These are phyloP conservation scores for Acacia concinna DNA, from an alignment of 331 rosid genomes.

Conservation along the genomic window DNA sequence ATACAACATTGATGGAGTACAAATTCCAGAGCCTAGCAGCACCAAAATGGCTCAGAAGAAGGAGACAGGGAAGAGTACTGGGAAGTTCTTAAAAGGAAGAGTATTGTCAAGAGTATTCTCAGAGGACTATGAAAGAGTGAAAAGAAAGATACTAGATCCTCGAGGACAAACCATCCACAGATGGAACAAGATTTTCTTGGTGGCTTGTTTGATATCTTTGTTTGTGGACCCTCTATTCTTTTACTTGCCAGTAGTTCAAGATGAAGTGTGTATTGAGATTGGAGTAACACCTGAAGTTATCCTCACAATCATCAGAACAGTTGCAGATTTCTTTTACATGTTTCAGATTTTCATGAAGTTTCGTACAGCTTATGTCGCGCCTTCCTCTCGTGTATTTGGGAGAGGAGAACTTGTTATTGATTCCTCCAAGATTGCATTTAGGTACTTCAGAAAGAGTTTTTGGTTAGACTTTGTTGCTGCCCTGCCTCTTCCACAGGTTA, in stretches of 20 bases:
- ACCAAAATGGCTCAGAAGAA: slow-evolving; percentile 37
- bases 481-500: slow-evolving; percentile 85
- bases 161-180: slow-evolving; percentile 57
- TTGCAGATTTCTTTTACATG: slow-evolving; percentile 69
- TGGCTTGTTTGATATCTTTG: slow-evolving; percentile 73
- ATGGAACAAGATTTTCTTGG: slow-evolving; percentile 82
- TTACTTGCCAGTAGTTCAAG: slow-evolving; percentile 62
- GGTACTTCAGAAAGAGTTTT: slow-evolving; percentile 62
- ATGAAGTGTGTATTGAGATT: slow-evolving; percentile 70
- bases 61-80: slow-evolving; percentile 37
- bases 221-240: slow-evolving; percentile 91
- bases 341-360: slow-evolving; percentile 66
- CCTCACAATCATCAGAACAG: slow-evolving; percentile 67
- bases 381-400: slow-evolving; percentile 86
- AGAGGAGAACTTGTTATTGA: slow-evolving; percentile 93
- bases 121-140: slow-evolving; percentile 76
- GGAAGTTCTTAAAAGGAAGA: slow-evolving; percentile 59
- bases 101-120: slow-evolving; percentile 85
- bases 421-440: slow-evolving; percentile 60
- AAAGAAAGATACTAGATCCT: slow-evolving; percentile 76
- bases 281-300: slow-evolving; percentile 57
- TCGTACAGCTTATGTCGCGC: slow-evolving; percentile 80
- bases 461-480: slow-evolving; percentile 79
- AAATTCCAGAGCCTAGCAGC: slow-evolving; percentile 45
- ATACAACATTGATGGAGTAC: slow-evolving; percentile 67